A percentile compares a stretch with the other conserved stretches of the same genome.
Evolutionary conservation across 2,329 filamentous ascomycete species (phyloP).

Genomic region (Lecanicillium sp.): DNA sequence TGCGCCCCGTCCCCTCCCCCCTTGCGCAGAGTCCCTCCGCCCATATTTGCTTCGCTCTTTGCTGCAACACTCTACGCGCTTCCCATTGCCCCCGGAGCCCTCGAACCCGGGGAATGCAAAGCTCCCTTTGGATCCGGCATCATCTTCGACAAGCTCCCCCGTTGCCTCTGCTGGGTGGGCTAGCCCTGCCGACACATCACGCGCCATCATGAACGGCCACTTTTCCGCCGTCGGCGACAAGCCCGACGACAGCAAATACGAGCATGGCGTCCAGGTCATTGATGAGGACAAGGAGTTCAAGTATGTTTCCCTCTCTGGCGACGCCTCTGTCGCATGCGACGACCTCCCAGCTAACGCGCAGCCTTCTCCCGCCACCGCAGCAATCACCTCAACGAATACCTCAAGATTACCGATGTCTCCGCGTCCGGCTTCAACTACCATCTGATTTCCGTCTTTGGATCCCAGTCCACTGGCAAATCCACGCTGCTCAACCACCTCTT

Average conservation of each 20-base stretch:
- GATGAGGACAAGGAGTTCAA: slow-evolving; percentile 86
- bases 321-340: slow-evolving; percentile 1
- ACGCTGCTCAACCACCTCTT: slow-evolving; percentile 95
- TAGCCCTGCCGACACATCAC: not conserved
- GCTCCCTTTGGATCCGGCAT: not conserved
- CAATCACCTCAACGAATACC: slow-evolving; percentile 71
- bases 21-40: too few relatives aligned
- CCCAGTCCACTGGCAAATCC: slow-evolving; percentile 96
- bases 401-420: slow-evolving; percentile 70
- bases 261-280: slow-evolving; percentile 94
- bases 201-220: slow-evolving; percentile 63
- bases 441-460: slow-evolving; percentile 97
- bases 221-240: slow-evolving; percentile 66
- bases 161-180: not conserved
- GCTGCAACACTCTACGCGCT: too few relatives aligned
- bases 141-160: not conserved
- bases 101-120: not conserved
- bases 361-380: slow-evolving; percentile 42
- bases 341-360: slow-evolving; percentile 11
- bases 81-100: too few relatives aligned
- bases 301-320: slow-evolving; percentile 41
- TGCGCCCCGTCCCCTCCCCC: too few relatives aligned
- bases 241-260: slow-evolving; percentile 61
- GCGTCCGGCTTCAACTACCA: slow-evolving; percentile 98
- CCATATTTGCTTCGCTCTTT: too few relatives aligned